phyloP scores from a whole-genome alignment of 2,329 filamentous ascomycete genomes.

The Alternaria incomplexa region DNA sequence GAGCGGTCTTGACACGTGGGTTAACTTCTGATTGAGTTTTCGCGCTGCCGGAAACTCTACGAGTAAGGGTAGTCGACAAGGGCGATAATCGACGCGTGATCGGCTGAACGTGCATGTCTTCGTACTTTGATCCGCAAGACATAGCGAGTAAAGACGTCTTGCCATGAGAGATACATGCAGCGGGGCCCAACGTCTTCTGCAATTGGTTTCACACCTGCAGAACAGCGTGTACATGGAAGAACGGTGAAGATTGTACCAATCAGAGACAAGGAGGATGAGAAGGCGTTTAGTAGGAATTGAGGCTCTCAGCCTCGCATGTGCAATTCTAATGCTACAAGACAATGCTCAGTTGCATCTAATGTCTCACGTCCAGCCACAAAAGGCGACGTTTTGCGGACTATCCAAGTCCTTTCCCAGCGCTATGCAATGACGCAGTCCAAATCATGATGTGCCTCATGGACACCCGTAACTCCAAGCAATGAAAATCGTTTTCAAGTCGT shows the following conservation, averaged over 20 bases:
- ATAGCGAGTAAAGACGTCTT: neutral
- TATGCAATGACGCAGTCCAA: conserved; percentile 19
- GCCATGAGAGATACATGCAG: conserved; percentile 10
- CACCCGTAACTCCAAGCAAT: conserved; percentile 19
- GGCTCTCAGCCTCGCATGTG: neutral
- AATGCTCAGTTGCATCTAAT: neutral
- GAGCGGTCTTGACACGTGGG: conserved; percentile 21
- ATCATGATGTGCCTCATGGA: neutral
- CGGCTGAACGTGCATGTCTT: conserved; percentile 4
- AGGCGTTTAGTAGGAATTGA: neutral
- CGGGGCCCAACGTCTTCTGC: conserved; percentile 11
- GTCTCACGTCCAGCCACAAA: conserved; percentile 26
- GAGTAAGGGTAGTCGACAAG: neutral
- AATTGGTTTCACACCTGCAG: conserved; percentile 7
- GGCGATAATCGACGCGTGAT: neutral
- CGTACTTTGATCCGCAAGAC: conserved; percentile 15
- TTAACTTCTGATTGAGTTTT: conserved; percentile 1
- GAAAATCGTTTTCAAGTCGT: conserved; percentile 15
- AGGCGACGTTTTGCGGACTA: conserved; percentile 7
- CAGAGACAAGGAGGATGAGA: neutral
- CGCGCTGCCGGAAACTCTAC: conserved; percentile 7
- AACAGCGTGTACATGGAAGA: conserved; percentile 2
- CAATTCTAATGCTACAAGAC: neutral
- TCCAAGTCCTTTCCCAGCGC: conserved; percentile 9
- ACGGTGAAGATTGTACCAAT: neutral